These are phyloP conservation scores for Arthromyces matolae DNA, from an alignment of 768 basidiomycete genomes.

Conservation along the genomic window DNA sequence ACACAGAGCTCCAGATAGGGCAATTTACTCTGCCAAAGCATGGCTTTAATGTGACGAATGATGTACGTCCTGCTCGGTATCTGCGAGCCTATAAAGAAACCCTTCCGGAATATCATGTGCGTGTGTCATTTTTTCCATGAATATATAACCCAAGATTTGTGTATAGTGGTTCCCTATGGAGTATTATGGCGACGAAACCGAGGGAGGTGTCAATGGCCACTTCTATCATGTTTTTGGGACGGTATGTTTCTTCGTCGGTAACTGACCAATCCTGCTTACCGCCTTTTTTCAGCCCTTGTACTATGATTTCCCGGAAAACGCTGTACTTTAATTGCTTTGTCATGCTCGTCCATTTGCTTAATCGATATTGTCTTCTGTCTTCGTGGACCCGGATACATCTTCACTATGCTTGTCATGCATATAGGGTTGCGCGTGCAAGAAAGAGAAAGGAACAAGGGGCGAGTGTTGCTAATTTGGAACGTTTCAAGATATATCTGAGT, in stretches of 20 bases:
- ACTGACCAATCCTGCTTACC: slow-evolving; percentile 1
- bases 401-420: no score
- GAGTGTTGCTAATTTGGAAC: no score
- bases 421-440: no score
- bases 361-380: no score
- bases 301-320: slow-evolving; percentile 45
- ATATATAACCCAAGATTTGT: not conserved
- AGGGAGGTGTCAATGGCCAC: slow-evolving; percentile 65
- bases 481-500: no score
- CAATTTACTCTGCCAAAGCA: slow-evolving; percentile 75
- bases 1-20: slow-evolving; percentile 87
- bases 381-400: no score
- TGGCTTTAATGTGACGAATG: slow-evolving; percentile 50
- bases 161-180: slow-evolving; percentile 73
- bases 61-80: slow-evolving; percentile 61
- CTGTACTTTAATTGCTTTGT: slow-evolving; percentile 31
- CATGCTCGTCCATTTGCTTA: no score
- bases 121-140: slow-evolving; percentile 19
- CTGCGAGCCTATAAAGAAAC: slow-evolving; percentile 63
- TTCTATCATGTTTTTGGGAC: slow-evolving; percentile 76
- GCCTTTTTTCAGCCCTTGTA: slow-evolving; percentile 42
- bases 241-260: slow-evolving; percentile 36
- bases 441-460: no score
- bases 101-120: slow-evolving; percentile 59
- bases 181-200: slow-evolving; percentile 53